Evolutionary conservation across 2,329 filamentous ascomycete species (phyloP), one percentile per base, ranked within the genome.

Genomic region (Fusarium hostae): DNA sequence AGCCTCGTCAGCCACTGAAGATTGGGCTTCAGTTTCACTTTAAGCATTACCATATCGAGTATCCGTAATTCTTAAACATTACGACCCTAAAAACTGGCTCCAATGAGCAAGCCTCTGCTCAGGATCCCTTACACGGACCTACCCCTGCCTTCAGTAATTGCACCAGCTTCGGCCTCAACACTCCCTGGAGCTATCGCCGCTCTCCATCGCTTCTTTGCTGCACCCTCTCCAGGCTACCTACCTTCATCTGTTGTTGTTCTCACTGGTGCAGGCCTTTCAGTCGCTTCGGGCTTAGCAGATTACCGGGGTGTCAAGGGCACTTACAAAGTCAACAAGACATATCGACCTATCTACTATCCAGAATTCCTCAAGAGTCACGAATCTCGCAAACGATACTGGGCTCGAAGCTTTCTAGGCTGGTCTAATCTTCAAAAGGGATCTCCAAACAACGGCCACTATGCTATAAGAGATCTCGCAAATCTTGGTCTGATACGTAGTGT

Each of bases 371-470:
- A 87, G 50, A 92, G 85, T 71, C 95, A 98, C 81, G 93, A 95
- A 79, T 90, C 93, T 16, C 86, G 96, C 72, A 96, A 98, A 81
- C 86, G 96, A 68, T 99, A 99, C 80, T 99, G 96, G 96, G 95
- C 96, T 2, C 86, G 96, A 52, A 97, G 93, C 78, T 99, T 97
- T 80, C 84, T 99, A 24, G 96, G 96, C 40, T 98, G 95, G 95
- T 91, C 93, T 7, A 94, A 89, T 47, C 84, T 98, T 72, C 84
- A 92, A 77, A 91, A 89, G 68, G 93, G 94, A n/a, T 84, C 84
- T 63, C 95, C 95, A 16, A 98, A 98, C 78, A 83, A 85, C 6
- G 91, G 90, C 4, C 96, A 99, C 82, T 86, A 88, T 78, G 94
- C 95, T 4, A 88, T 98, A 62, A 86, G 88, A 57, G 87, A 91